Evolutionary conservation across 1,284 basidiomycete species (phyloP).

Genomic region (Ceratobasidium sp.): DNA sequence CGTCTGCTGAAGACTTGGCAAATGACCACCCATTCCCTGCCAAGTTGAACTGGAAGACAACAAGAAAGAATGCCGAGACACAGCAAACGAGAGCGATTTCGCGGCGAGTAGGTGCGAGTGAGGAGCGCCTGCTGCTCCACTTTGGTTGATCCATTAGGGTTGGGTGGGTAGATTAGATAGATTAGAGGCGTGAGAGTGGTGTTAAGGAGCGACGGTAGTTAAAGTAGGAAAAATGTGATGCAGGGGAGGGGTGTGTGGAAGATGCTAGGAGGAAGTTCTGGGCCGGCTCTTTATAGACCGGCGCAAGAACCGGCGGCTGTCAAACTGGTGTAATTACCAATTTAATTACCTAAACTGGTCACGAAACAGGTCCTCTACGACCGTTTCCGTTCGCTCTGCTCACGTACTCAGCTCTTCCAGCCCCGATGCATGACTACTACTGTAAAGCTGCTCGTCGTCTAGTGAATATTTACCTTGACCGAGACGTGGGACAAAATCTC

Average conservation of each 20-base stretch:
- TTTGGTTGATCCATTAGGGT: constrained; percentile 14
- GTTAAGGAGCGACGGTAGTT: constrained; percentile 13
- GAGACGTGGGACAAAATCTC: too few relatives aligned
- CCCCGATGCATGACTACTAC: too few relatives aligned
- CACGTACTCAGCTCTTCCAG: too few relatives aligned
- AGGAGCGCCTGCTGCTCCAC: constrained; percentile 18
- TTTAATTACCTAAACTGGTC: too few relatives aligned
- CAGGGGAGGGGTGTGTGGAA: background rate
- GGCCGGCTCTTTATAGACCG: background rate
- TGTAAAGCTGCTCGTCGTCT: too few relatives aligned
- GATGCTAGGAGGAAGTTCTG: background rate
- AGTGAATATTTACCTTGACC: too few relatives aligned
- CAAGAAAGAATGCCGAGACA: constrained; percentile 22
- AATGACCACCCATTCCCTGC: constrained; percentile 27
- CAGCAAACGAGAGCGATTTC: constrained; percentile 35
- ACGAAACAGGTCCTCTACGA: too few relatives aligned
- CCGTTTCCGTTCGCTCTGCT: too few relatives aligned
- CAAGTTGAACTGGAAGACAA: constrained; percentile 17
- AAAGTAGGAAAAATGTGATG: background rate
- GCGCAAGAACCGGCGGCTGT: background rate
- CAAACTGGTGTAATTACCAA: background rate
- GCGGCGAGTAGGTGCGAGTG: constrained; percentile 31
- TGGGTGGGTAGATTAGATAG: background rate
- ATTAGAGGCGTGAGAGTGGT: background rate
- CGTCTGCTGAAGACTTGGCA: constrained; percentile 16